Conservation (phyloP, 257 asterid genomes). For the Scutellaria galericulata region DNA sequence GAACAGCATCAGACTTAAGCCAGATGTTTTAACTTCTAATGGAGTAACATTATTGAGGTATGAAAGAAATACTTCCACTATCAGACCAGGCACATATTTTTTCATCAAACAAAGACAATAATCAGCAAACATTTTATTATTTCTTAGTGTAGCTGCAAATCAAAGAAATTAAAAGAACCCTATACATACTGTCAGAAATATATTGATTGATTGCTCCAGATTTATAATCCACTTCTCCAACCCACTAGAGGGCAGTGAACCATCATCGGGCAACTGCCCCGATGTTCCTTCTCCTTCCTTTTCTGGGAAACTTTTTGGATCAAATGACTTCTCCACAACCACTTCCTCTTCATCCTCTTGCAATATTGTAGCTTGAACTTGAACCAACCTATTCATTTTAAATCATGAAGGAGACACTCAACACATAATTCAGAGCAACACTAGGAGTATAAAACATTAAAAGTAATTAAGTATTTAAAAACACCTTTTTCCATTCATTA, state of each 20-base stretch:
- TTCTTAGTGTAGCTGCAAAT: neutral
- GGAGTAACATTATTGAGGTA: constrained; percentile 12
- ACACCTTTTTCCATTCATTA: neutral
- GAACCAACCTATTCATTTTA: constrained; percentile 44
- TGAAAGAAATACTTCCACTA: constrained; percentile 9
- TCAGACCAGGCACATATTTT: constrained; percentile 14
- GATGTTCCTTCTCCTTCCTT: constrained; percentile 51
- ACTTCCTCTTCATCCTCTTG: constrained; percentile 80
- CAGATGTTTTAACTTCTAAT: constrained; percentile 4
- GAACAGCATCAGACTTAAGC: constrained; percentile 2
- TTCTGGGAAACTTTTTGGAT: constrained; percentile 60
- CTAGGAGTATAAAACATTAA: neutral
- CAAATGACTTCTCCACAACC: constrained; percentile 71
- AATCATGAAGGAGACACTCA: constrained; percentile 31
- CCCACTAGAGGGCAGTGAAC: constrained; percentile 53
- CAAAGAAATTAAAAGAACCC: neutral
- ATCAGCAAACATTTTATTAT: neutral
- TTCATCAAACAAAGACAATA: constrained; percentile 12
- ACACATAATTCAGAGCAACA: constrained; percentile 8
- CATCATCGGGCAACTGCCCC: constrained; percentile 43
- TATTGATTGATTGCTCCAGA: constrained; percentile 87
- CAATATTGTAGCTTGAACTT: constrained; percentile 65
- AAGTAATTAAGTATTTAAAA: constrained; percentile 11
- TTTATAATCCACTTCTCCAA: constrained; percentile 69
- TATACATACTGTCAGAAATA: constrained; percentile 72